Evolutionary conservation across 140 eudicot genomes (phyloP).

Genomic region (Cichorium intybus): DNA sequence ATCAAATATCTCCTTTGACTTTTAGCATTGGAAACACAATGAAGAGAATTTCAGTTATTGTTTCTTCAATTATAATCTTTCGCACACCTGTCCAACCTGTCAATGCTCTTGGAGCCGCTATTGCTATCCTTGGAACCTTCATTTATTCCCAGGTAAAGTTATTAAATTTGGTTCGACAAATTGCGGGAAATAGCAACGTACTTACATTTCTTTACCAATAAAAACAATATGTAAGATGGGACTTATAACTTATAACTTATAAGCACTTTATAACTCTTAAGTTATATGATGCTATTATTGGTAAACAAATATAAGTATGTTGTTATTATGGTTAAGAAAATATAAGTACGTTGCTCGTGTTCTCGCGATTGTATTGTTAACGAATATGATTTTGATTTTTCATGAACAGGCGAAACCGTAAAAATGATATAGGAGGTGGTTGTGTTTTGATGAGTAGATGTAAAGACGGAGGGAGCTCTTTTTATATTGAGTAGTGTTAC

Average conservation of each 20-base stretch:
- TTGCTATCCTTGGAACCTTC: constrained; percentile 61
- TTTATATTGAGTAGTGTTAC: neutral
- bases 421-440: neutral
- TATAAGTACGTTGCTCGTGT: too few species aligned
- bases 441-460: neutral
- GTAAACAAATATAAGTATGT: too few species aligned
- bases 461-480: neutral
- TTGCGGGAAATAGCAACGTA: neutral
- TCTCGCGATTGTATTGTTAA: neutral
- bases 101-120: constrained; percentile 62
- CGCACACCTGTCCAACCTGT: constrained; percentile 53
- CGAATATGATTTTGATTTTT: constrained; percentile 7
- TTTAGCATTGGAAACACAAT: constrained; percentile 61
- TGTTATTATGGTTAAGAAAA: too few species aligned
- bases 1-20: constrained; percentile 61
- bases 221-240: too few species aligned
- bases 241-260: too few species aligned
- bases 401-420: constrained; percentile 28
- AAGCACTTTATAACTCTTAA: too few species aligned
- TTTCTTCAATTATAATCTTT: constrained; percentile 56
- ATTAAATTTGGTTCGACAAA: neutral
- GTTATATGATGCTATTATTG: too few species aligned
- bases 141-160: constrained; percentile 51
- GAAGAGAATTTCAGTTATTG: constrained; percentile 64
- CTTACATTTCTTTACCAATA: too few species aligned